Conservation (phyloP, 2,329 filamentous ascomycete species). For the Botryosphaeria agaves region DNA sequence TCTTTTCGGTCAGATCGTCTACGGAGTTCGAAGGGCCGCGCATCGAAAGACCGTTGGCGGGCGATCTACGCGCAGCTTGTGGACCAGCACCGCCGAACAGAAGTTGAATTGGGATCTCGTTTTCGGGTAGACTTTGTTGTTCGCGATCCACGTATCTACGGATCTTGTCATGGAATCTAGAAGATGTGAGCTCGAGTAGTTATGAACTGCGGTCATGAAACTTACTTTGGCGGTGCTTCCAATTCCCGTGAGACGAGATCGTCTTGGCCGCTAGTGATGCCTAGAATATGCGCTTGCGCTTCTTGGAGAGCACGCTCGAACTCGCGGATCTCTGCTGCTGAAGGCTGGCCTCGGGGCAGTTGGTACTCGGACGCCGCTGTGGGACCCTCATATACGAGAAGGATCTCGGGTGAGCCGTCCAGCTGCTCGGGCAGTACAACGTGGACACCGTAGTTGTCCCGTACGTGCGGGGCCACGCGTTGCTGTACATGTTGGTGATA, state of each 20-base stretch:
- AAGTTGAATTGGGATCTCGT: conserved; percentile 39
- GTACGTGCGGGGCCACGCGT: conserved; percentile 44
- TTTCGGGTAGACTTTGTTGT: conserved; percentile 30
- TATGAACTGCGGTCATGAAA: conserved; percentile 1
- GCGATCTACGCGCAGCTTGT: conserved; percentile 30
- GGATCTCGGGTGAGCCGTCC: conserved; percentile 42
- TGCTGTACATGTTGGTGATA: conserved; percentile 57
- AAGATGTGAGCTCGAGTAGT: conserved; percentile 3
- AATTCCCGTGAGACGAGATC: conserved; percentile 36
- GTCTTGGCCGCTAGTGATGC: conserved; percentile 34
- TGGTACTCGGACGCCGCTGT: conserved; percentile 32
- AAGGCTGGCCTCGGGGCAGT: conserved; percentile 38
- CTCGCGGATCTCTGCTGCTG: conserved; percentile 33
- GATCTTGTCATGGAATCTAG: conserved; percentile 43
- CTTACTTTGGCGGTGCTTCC: conserved; percentile 34
- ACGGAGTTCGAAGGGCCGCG: conserved; percentile 62
- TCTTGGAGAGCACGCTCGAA: conserved; percentile 41
- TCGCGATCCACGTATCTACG: conserved; percentile 40
- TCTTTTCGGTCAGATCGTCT: conserved; percentile 52
- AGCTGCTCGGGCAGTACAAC: conserved; percentile 50
- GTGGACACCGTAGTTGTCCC: conserved; percentile 54
- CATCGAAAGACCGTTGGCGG: conserved; percentile 41
- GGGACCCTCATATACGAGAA: conserved; percentile 61
- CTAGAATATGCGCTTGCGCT: conserved; percentile 38
- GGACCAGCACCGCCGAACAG: conserved; percentile 33